Evolutionary conservation across 2,329 filamentous ascomycete genomes (phyloP).

Genomic region (Tolypocladium ovalisporum): DNA sequence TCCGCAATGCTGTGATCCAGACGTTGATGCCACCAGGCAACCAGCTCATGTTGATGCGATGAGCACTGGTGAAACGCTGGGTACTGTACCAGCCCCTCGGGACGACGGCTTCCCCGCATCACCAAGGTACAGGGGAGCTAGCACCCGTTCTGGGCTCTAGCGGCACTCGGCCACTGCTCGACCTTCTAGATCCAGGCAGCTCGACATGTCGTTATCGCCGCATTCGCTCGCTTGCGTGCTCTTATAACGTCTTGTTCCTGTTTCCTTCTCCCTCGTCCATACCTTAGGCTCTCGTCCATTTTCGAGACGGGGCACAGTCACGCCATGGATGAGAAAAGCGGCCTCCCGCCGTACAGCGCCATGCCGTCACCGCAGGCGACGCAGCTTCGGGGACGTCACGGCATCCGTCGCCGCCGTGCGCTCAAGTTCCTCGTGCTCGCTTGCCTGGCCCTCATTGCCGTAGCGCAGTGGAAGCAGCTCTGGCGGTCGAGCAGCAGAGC

Average conservation of each 20-base stretch:
- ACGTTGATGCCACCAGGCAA: no score
- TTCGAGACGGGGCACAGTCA: background rate
- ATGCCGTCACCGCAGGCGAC: slow-evolving; percentile 11
- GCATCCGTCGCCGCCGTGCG: slow-evolving; percentile 30
- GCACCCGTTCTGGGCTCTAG: background rate
- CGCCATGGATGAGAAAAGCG: slow-evolving; percentile 27
- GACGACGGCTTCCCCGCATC: background rate
- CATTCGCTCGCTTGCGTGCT: background rate
- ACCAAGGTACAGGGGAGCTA: background rate
- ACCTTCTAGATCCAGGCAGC: background rate
- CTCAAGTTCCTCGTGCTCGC: slow-evolving; percentile 32
- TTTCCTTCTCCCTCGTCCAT: background rate
- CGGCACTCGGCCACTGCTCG: background rate
- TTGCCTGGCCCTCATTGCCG: slow-evolving; percentile 39
- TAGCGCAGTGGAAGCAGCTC: slow-evolving; percentile 36
- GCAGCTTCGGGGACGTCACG: slow-evolving; percentile 11
- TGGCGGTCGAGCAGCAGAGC: slow-evolving; percentile 12
- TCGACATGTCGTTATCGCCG: background rate
- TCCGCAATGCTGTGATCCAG: no score
- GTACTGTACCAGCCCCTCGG: background rate
- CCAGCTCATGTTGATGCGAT: no score
- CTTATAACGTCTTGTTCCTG: background rate
- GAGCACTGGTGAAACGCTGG: background rate
- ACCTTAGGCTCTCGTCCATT: background rate
- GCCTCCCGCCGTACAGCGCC: slow-evolving; percentile 33